Evolutionary conservation across 1,284 basidiomycete species (phyloP).

Genomic region (Hymenochaete sp.): DNA sequence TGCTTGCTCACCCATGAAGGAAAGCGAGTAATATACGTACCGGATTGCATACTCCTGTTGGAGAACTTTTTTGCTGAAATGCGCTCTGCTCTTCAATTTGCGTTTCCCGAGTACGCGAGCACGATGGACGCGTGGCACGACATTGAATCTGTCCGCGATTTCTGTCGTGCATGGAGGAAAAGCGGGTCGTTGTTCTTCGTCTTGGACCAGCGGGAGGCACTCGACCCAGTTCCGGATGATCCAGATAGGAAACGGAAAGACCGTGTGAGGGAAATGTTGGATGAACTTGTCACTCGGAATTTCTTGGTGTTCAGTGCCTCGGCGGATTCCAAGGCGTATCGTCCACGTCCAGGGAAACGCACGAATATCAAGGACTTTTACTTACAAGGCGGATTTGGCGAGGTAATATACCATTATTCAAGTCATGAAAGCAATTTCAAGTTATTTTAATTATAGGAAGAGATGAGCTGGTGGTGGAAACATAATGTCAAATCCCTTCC

Average conservation of each 20-base stretch:
- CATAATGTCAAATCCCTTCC: conserved; percentile 11
- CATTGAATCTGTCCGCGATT: conserved; percentile 9
- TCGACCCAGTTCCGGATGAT: conserved; percentile 10
- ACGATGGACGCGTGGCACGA: conserved; percentile 9
- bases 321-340: conserved; percentile 9
- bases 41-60: conserved; percentile 12
- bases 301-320: conserved; percentile 13
- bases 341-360: conserved; percentile 1
- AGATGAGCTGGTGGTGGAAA: conserved; percentile 17
- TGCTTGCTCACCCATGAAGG: conserved; percentile 12
- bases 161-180: conserved; percentile 13
- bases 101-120: conserved; percentile 12
- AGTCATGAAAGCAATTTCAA: neutral
- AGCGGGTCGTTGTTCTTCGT: conserved; percentile 11
- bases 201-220: conserved; percentile 11
- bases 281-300: conserved; percentile 10
- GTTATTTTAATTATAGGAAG: conserved; percentile 1
- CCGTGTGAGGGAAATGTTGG: conserved; percentile 5
- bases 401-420: conserved; percentile 4
- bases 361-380: conserved; percentile 10
- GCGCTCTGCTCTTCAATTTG: conserved; percentile 8
- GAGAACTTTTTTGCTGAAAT: conserved; percentile 13
- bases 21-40: conserved; percentile 15
- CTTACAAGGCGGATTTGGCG: conserved; percentile 10
- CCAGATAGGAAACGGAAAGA: conserved; percentile 11